Base-by-base conservation (phyloP, 176 grass and related monocot species). In the Aechmea fasciata region DNA sequence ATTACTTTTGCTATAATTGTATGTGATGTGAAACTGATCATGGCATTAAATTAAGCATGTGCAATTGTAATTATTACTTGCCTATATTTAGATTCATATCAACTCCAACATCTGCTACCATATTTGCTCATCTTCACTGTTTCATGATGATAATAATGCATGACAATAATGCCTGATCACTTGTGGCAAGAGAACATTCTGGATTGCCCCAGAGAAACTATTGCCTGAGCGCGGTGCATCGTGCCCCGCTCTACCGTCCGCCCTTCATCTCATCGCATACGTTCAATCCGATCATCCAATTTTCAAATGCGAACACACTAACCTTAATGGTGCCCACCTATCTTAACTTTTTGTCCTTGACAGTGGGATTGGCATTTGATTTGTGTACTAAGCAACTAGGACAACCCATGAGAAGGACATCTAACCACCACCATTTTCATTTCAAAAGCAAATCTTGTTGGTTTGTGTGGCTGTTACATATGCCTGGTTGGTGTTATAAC, bases 401-500 rank as follows among this genome's bases (percentile, higher is more conserved):
- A 59, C 70, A 41, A 61, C 11, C 52, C 4, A 17, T 47, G 70
- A 59, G 69, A 33, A 71, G 15, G 70, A 59, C 70, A 11, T 48
- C 28, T 3, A 72, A 57, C 70, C 52, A 72, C 70, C 52, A 72
- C 52, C 26, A 50, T 11, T 47, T 15, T 53, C 47, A 53, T 53
- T 13, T 70, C 68, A 70, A 70, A 15, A 52, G 68, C 48, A 70
- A 72, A 57, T 9, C 25, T 22, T 18, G 13, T 22, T 18, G 20
- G 52, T 47, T 47, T 72, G 52, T 61, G 24, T 12, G 52, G 51
- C 48, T 57, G 28, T 18, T 72, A 11, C 59, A 57, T 51, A 61
- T 61, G 70, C 19, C 14, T 61, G 53, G 52, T 26, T 72, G 51
- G 70, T 61, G 13, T 18, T 55, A 48, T 57, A 59, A 13, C 53